phyloP scores from a whole-genome alignment of 2,329 filamentous ascomycete genomes.

The Botrytis hyacinthi region DNA sequence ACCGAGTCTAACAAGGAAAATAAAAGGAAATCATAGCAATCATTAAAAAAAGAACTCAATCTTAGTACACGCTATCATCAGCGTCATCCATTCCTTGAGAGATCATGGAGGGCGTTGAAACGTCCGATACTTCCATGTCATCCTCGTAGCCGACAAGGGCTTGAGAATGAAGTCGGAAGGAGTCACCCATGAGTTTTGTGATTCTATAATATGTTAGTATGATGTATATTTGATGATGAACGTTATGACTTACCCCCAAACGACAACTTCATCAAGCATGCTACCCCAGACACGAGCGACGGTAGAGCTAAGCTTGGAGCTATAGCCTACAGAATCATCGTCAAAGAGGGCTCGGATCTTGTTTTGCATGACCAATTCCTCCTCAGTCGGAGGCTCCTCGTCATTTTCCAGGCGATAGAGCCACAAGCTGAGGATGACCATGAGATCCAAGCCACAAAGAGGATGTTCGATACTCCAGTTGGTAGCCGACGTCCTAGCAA shows the following conservation, averaged over 20 bases:
- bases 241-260: slow-evolving; percentile 85
- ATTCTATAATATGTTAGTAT: slow-evolving; percentile 62
- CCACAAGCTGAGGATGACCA: slow-evolving; percentile 97
- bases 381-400: slow-evolving; percentile 82
- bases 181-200: slow-evolving; percentile 94
- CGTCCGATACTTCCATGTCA: slow-evolving; percentile 66
- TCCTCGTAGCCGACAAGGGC: slow-evolving; percentile 94
- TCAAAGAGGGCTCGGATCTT: slow-evolving; percentile 88
- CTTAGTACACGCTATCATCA: slow-evolving; percentile 67
- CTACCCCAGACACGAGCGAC: slow-evolving; percentile 95
- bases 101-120: slow-evolving; percentile 69
- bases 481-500: slow-evolving; percentile 93
- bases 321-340: slow-evolving; percentile 80
- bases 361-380: slow-evolving; percentile 87
- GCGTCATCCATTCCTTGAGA: slow-evolving; percentile 63
- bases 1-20: slow-evolving; percentile 32
- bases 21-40: slow-evolving; percentile 47
- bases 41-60: slow-evolving; percentile 32
- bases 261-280: slow-evolving; percentile 97
- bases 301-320: slow-evolving; percentile 85
- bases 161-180: slow-evolving; percentile 94
- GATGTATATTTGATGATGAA: slow-evolving; percentile 1
- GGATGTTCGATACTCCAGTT: slow-evolving; percentile 99
- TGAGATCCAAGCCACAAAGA: slow-evolving; percentile 91
- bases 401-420: slow-evolving; percentile 99